These are phyloP conservation scores for Globisporangium spinosum DNA, from an alignment of 352 stramenopile species.

Conservation along the genomic window DNA sequence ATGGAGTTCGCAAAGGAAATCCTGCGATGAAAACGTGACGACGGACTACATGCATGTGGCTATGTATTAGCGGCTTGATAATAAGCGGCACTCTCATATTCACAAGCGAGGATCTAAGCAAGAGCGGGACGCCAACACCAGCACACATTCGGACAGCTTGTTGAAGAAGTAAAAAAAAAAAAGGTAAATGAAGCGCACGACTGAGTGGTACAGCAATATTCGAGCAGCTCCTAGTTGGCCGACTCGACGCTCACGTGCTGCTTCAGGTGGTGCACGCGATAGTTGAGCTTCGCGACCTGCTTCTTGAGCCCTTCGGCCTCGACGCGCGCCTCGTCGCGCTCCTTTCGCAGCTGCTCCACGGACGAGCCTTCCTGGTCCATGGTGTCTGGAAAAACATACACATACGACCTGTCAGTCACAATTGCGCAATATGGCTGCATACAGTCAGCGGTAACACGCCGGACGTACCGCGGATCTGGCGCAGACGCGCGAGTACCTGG, in stretches of 20 bases:
- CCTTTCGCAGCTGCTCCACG: constrained; percentile 53
- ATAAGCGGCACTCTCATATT: not conserved
- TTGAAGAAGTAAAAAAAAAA: constrained; percentile 1
- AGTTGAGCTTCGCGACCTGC: constrained; percentile 78
- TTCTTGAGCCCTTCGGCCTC: constrained; percentile 64
- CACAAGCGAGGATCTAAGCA: not conserved
- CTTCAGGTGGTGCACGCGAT: constrained; percentile 74
- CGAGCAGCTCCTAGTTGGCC: not conserved
- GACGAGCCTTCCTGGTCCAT: constrained; percentile 62
- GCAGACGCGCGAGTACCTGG: constrained; percentile 55
- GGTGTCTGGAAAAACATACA: constrained; percentile 30
- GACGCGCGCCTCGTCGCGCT: constrained; percentile 50
- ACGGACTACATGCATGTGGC: not conserved
- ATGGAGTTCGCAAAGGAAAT: not conserved
- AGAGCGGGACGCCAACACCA: not conserved
- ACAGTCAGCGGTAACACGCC: not conserved
- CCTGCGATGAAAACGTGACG: no score
- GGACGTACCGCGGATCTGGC: constrained; percentile 46
- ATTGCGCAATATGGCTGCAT: not conserved
- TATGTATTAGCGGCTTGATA: not conserved
- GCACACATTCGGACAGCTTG: constrained; percentile 1
- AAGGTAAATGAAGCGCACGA: not conserved
- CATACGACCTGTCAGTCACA: not conserved
- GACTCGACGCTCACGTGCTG: constrained; percentile 53
- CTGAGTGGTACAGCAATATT: not conserved